These are phyloP conservation scores for Russula compacta DNA, from an alignment of 768 basidiomycete species.

Conservation along the genomic window DNA sequence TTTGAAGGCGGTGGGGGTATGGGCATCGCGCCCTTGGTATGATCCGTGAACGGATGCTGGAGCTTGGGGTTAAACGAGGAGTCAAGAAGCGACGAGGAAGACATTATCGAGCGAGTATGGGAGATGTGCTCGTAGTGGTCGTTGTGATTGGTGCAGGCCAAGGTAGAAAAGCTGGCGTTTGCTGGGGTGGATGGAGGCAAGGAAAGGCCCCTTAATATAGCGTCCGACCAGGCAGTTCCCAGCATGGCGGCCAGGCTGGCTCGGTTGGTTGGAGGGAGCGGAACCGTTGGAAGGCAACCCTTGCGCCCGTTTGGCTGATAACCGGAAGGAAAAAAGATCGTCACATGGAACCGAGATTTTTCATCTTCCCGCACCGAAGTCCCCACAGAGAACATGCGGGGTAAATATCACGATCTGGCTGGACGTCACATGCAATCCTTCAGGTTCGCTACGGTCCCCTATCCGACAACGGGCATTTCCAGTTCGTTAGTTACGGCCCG, in stretches of 20 bases:
- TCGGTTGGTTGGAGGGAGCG: not conserved
- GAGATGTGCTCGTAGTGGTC: not conserved
- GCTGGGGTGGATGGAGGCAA: not conserved
- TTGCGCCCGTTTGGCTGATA: constrained; percentile 5
- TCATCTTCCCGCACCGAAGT: not conserved
- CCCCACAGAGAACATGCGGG: constrained; percentile 14
- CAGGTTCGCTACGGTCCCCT: not conserved
- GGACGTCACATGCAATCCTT: constrained; percentile 5
- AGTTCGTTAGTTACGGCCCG: constrained; percentile 4
- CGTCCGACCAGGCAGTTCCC: not conserved
- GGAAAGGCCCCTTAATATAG: constrained; percentile 11
- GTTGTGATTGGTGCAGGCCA: not conserved
- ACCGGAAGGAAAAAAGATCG: not conserved
- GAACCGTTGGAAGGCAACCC: constrained; percentile 2
- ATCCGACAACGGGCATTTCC: constrained; percentile 1
- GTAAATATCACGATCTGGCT: constrained; percentile 3
- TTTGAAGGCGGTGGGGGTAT: constrained; percentile 39
- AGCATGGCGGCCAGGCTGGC: not conserved
- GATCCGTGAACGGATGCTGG: constrained; percentile 48
- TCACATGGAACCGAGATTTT: constrained; percentile 7
- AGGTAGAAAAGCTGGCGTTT: constrained; percentile 1
- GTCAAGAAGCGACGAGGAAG: constrained; percentile 25
- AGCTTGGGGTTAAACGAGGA: constrained; percentile 50
- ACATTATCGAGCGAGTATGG: no score
- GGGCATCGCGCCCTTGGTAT: constrained; percentile 26